Evolutionary conservation across 2,329 filamentous ascomycete genomes (phyloP), one percentile per base, ranked within the genome.

Genomic region (Aureobasidium pullulans): DNA sequence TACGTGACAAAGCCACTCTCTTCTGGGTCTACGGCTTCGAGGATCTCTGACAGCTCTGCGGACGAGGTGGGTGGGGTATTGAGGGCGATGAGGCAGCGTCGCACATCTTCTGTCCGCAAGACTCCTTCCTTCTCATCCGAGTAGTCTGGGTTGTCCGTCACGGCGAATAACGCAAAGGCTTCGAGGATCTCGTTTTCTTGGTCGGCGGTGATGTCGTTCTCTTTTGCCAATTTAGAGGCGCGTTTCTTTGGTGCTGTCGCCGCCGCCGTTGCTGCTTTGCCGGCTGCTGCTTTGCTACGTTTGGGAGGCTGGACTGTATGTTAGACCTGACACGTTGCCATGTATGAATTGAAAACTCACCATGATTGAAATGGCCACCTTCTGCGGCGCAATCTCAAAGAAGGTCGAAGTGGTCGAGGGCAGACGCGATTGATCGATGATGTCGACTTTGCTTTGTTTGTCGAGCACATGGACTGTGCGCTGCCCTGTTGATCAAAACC

Each of bases 111-210:
- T 7, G 68, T 70, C 13, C 70, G 69, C 48, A 79, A 66, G 1
- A 75, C 73, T 16, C 73, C 74, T 56, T 75, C 72, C 69, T 90
- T 89, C 67, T 92, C 86, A 54, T 87, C 84, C 19, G 85, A 80
- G 72, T 71, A 84, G n/a, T 72, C 69, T 48, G 74, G 71, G 11
- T 68, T 65, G 15, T 62, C 60, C 6, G 60, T 59, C 8, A 73
- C 64, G 50, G 73, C 78, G 72, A 97, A 99, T 7, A 97, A 81
- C 23, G 83, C 80, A 73, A 94, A 97, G 13, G 92, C 92, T 73
- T 96, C 92, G 68, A 84, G 86, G 70, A 99, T 96, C 75, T 96
- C 91, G 66, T 83, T 81, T 75, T 97, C 93, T 75, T 96, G 88
- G 64, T 87, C 84, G 42, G 86, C 87, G 13, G 84, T 87, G 69